Conservation (phyloP, 768 basidiomycete species). For the Cyclocybe cylindracea region DNA sequence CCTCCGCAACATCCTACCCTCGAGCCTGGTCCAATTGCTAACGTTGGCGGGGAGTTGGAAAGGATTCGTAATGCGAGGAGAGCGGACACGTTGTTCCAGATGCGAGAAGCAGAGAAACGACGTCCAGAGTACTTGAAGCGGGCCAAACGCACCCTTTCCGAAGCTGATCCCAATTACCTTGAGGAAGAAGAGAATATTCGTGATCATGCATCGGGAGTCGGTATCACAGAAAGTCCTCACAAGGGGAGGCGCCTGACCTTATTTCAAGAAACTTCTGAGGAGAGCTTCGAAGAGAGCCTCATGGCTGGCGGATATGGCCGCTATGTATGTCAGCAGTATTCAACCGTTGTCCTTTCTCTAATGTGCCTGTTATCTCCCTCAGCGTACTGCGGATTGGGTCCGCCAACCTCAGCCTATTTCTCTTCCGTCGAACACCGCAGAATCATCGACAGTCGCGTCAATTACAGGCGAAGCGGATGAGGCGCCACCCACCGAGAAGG, state of each 20-base stretch:
- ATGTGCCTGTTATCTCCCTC: constrained; percentile 12
- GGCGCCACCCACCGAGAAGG: constrained; percentile 53
- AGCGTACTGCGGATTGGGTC: constrained; percentile 65
- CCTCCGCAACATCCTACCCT: constrained; percentile 24
- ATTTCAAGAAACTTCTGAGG: constrained; percentile 81
- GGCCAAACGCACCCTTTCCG: constrained; percentile 46
- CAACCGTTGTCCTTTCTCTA: constrained; percentile 1
- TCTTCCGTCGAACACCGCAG: constrained; percentile 36
- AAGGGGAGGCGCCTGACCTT: constrained; percentile 74
- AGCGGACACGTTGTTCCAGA: constrained; percentile 48
- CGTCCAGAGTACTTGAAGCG: constrained; percentile 76
- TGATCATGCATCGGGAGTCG: constrained; percentile 39
- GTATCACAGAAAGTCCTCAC: constrained; percentile 67
- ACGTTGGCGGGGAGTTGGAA: constrained; percentile 56
- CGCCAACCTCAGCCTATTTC: constrained; percentile 54
- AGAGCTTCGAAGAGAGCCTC: constrained; percentile 82
- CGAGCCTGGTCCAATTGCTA: constrained; percentile 19
- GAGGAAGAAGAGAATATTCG: constrained; percentile 33
- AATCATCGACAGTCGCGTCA: constrained; percentile 43
- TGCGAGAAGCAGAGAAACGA: constrained; percentile 58
- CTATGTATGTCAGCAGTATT: constrained; percentile 52
- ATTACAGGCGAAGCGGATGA: constrained; percentile 40
- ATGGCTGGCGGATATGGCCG: constrained; percentile 82
- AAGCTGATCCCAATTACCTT: constrained; percentile 37
- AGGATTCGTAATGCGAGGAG: constrained; percentile 56